These are phyloP conservation scores for Cardiospermum halicacabum DNA, from an alignment of 345 rosid species.

Conservation along the genomic window DNA sequence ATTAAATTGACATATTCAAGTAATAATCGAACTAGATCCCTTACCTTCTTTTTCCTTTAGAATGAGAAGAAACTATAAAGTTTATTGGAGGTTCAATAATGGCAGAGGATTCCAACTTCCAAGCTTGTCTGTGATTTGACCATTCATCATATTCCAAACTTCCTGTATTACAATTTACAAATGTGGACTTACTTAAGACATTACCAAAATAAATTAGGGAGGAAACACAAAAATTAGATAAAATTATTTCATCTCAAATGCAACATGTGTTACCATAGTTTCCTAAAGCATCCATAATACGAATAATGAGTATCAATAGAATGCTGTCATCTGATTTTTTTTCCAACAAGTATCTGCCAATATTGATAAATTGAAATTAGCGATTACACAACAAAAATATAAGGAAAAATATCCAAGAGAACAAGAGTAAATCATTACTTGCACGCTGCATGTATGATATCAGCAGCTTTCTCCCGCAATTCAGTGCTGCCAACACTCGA, in stretches of 20 bases:
- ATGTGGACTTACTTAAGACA: too few species aligned
- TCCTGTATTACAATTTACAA: constrained; percentile 43
- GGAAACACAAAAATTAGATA: neutral
- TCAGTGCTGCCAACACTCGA: constrained; percentile 74
- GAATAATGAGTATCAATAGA: constrained; percentile 74
- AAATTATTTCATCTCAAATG: constrained; percentile 21
- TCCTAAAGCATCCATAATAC: constrained; percentile 90
- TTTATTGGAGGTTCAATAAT: constrained; percentile 91
- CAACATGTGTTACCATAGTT: constrained; percentile 67
- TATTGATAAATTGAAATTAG: constrained; percentile 20
- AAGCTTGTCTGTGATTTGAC: constrained; percentile 96
- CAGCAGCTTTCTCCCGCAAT: constrained; percentile 86
- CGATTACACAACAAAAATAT: constrained; percentile 1
- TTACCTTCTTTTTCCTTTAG: constrained; percentile 90
- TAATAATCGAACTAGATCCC: constrained; percentile 9
- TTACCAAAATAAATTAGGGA: constrained; percentile 8
- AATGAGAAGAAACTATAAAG: constrained; percentile 75
- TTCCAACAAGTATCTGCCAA: constrained; percentile 73
- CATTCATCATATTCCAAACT: constrained; percentile 94
- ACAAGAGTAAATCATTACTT: constrained; percentile 51
- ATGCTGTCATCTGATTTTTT: constrained; percentile 98
- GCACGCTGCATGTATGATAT: constrained; percentile 75
- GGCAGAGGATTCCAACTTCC: constrained; percentile 98
- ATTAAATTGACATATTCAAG: constrained; percentile 1
- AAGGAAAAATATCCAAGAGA: constrained; percentile 8